Conservation (phyloP, 164 flowering plant genomes). For the Tetrastigma voinierianum region DNA sequence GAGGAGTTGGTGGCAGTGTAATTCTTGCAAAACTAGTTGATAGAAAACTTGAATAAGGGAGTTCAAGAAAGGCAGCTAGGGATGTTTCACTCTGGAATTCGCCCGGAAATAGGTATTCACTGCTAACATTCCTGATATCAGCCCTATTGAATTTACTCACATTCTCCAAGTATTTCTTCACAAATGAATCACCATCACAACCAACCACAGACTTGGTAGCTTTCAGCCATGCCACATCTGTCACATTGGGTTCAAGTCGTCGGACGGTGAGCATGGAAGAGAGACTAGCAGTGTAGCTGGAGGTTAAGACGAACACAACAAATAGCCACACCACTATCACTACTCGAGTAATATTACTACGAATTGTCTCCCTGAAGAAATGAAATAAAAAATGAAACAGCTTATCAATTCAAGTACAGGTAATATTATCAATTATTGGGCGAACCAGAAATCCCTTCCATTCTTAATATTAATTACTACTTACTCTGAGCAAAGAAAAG, state of each 20-base stretch:
- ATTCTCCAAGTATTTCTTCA: slow-evolving; percentile 24
- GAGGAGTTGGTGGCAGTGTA: slow-evolving; percentile 14
- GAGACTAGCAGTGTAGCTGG: slow-evolving; percentile 56
- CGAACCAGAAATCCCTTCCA: too few species aligned
- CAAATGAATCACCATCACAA: slow-evolving; percentile 46
- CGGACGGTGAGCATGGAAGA: slow-evolving; percentile 54
- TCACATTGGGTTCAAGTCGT: slow-evolving; percentile 30
- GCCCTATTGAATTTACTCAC: slow-evolving; percentile 22
- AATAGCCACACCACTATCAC: slow-evolving; percentile 53
- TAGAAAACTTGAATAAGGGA: slow-evolving; percentile 33
- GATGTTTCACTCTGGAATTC: slow-evolving; percentile 25
- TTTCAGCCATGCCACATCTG: slow-evolving; percentile 25
- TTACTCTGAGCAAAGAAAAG: slow-evolving; percentile 66
- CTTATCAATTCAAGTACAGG: too few species aligned
- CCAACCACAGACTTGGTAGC: slow-evolving; percentile 31
- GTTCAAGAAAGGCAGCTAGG: slow-evolving; percentile 38
- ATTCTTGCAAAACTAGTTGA: slow-evolving; percentile 25
- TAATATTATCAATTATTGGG: too few species aligned
- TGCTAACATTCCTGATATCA: slow-evolving; percentile 23
- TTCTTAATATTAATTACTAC: too few species aligned
- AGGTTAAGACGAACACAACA: slow-evolving; percentile 34
- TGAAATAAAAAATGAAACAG: too few species aligned
- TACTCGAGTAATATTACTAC: slow-evolving; percentile 35
- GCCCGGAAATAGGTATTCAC: slow-evolving; percentile 13
- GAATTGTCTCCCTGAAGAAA: slow-evolving; percentile 36